Conservation (phyloP, 345 rosid species). For the Brassica incana region DNA sequence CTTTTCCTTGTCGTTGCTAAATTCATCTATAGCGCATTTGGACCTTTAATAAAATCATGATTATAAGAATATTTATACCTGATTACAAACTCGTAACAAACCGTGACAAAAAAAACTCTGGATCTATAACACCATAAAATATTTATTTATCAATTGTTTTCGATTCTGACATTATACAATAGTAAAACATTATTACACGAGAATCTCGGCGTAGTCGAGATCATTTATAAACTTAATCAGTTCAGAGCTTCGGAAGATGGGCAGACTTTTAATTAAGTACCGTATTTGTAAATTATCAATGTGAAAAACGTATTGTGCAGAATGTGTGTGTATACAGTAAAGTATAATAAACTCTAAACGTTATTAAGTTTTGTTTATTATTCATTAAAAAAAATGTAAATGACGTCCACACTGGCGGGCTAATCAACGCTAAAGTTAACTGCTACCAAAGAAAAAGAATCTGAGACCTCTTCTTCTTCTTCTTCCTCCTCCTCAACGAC, state of each 20-base stretch:
- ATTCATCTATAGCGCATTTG: neutral
- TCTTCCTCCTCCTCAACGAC: conserved; percentile 23
- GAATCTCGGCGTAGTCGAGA: neutral
- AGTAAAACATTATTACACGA: neutral
- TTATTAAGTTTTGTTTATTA: neutral
- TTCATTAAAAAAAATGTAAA: neutral
- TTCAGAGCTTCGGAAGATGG: neutral
- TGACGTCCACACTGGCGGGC: conserved; percentile 31
- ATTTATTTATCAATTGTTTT: too few relatives aligned
- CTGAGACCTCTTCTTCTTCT: conserved; percentile 17
- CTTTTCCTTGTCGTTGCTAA: neutral
- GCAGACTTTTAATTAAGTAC: neutral
- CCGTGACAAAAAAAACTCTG: neutral
- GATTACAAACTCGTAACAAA: neutral
- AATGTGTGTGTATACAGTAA: neutral
- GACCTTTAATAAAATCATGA: neutral
- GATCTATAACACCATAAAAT: neutral
- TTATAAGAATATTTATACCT: neutral
- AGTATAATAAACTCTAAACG: neutral
- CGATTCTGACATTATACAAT: too few relatives aligned
- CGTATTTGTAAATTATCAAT: neutral
- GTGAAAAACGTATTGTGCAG: neutral
- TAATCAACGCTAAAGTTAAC: conserved; percentile 10
- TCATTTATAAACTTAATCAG: too few relatives aligned
- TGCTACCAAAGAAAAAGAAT: conserved; percentile 8